phyloP scores from a whole-genome alignment of 1,139 yeast species.

The Protomyces inouyei region DNA sequence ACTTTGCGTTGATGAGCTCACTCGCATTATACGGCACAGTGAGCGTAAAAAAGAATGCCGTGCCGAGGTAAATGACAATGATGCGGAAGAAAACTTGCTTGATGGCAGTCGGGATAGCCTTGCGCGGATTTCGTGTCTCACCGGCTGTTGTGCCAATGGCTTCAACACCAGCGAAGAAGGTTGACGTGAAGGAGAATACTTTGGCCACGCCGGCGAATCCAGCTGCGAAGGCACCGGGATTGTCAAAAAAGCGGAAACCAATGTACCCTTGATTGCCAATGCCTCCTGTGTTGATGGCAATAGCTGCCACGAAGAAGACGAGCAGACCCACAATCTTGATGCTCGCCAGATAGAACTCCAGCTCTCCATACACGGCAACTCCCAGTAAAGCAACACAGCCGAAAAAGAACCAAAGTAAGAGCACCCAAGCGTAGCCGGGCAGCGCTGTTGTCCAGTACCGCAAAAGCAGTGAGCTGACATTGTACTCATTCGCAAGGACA shows the following conservation, averaged over 20 bases:
- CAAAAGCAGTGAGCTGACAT: slow-evolving; percentile 64
- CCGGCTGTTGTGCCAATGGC: slow-evolving; percentile 69
- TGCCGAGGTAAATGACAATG: slow-evolving; percentile 59
- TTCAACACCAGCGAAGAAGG: slow-evolving; percentile 47
- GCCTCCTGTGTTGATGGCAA: slow-evolving; percentile 46
- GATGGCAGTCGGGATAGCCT: slow-evolving; percentile 71
- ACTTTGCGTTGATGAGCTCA: slow-evolving; percentile 51
- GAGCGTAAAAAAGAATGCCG: slow-evolving; percentile 66
- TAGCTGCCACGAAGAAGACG: slow-evolving; percentile 35
- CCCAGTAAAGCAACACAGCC: slow-evolving; percentile 34
- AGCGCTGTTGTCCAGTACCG: slow-evolving; percentile 36
- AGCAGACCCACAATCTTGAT: slow-evolving; percentile 56
- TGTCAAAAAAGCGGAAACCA: slow-evolving; percentile 56
- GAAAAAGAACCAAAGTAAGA: slow-evolving; percentile 36
- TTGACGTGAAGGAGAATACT: slow-evolving; percentile 56
- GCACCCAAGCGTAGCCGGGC: slow-evolving; percentile 35
- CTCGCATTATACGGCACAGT: slow-evolving; percentile 69
- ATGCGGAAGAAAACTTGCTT: slow-evolving; percentile 73
- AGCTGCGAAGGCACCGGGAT: slow-evolving; percentile 44
- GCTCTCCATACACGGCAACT: slow-evolving; percentile 51
- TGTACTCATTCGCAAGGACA: slow-evolving; percentile 73
- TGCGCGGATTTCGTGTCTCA: slow-evolving; percentile 71
- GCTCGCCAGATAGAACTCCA: slow-evolving; percentile 61
- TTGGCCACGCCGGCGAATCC: slow-evolving; percentile 48
- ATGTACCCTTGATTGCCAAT: slow-evolving; percentile 51